Evolutionary conservation across 202 grass and related monocot genomes (phyloP).

Genomic region (Eragrostis tef): DNA sequence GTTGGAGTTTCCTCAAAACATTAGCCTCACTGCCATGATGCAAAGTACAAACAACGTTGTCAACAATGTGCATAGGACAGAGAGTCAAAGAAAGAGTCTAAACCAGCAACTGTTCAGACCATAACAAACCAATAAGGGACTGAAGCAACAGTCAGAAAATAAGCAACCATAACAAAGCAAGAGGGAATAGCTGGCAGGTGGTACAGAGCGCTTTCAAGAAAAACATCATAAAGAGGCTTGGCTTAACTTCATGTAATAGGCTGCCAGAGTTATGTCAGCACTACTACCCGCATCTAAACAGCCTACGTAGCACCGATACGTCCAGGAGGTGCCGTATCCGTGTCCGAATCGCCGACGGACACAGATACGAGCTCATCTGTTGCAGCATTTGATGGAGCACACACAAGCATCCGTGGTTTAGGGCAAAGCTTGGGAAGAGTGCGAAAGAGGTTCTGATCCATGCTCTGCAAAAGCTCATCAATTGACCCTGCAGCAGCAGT

Average conservation of each 20-base stretch:
- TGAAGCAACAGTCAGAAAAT: background rate
- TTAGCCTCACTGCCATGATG: slow-evolving; percentile 61
- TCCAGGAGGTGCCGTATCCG: no score
- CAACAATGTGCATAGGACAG: slow-evolving; percentile 7
- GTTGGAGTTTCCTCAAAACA: slow-evolving; percentile 84
- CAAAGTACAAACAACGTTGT: background rate
- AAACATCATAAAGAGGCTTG: background rate
- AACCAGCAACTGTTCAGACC: background rate
- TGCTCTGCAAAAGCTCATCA: slow-evolving; percentile 96
- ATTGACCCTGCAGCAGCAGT: slow-evolving; percentile 74
- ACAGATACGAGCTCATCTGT: slow-evolving; percentile 99
- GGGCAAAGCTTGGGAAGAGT: slow-evolving; percentile 97
- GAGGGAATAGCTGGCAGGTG: background rate
- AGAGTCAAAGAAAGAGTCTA: slow-evolving; percentile 5
- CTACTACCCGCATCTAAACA: background rate
- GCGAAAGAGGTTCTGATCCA: slow-evolving; percentile 96
- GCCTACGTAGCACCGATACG: no score
- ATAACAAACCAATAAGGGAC: slow-evolving; percentile 6
- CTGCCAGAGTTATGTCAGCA: background rate
- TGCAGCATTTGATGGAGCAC: slow-evolving; percentile 95
- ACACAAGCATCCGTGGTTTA: slow-evolving; percentile 98
- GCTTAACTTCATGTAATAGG: slow-evolving; percentile 22
- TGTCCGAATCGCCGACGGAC: no score
- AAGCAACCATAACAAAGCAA: slow-evolving; percentile 29
- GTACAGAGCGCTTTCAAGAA: background rate